Conservation (phyloP, 225 moss, liverwort and hornwort species). For the Marchantia polymorpha region DNA sequence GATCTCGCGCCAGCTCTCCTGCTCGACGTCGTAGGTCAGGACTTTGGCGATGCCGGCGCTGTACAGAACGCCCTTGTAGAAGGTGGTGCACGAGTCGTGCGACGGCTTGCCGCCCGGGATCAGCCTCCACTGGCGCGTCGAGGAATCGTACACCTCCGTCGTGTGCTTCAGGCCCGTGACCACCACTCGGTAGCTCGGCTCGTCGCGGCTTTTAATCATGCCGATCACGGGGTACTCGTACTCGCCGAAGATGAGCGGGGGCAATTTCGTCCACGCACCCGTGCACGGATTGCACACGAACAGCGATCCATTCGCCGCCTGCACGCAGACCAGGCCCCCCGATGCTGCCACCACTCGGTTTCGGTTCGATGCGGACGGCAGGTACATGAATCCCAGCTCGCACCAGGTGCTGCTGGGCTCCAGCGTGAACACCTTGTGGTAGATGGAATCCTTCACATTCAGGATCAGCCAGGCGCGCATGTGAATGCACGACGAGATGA, state of each 20-base stretch:
- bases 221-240: slow-evolving; percentile 16
- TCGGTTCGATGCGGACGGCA: not conserved
- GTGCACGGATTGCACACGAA: slow-evolving; percentile 13
- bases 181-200: not conserved
- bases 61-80: slow-evolving; percentile 5
- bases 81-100: slow-evolving; percentile 11
- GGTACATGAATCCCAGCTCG: slow-evolving; percentile 5
- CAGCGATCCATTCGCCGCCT: not conserved
- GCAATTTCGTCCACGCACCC: slow-evolving; percentile 4
- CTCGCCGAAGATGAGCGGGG: slow-evolving; percentile 1
- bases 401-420: slow-evolving; percentile 4
- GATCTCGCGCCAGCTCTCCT: slow-evolving; percentile 12
- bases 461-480: slow-evolving; percentile 9
- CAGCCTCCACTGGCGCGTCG: slow-evolving; percentile 13
- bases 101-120: slow-evolving; percentile 2
- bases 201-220: not conserved
- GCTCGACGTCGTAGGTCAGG: slow-evolving; percentile 7
- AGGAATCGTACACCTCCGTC: slow-evolving; percentile 6
- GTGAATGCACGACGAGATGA: slow-evolving; percentile 3
- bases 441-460: slow-evolving; percentile 8
- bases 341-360: slow-evolving; percentile 13
- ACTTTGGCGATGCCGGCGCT: slow-evolving; percentile 12
- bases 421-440: slow-evolving; percentile 5
- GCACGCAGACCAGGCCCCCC: slow-evolving; percentile 1
- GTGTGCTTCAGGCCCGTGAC: slow-evolving; percentile 15